Conservation (phyloP, 2,329 filamentous ascomycete genomes). For the Fusarium anguioides region DNA sequence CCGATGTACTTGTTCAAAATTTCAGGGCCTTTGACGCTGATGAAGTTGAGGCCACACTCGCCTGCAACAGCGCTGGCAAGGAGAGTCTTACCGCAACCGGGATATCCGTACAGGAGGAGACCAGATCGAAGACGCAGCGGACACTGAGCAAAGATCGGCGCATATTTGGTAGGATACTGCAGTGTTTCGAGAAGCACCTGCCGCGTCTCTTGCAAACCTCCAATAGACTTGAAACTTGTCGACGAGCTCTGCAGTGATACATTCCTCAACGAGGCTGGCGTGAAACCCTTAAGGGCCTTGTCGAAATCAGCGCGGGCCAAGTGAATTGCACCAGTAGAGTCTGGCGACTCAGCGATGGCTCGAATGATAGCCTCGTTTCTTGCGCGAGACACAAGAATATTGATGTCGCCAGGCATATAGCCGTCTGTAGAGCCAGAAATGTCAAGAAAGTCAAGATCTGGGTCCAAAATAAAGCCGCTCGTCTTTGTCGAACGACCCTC, state of each 20-base stretch:
- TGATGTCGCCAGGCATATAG: conserved; percentile 96
- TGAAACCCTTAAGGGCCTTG: conserved; percentile 88
- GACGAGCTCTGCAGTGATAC: conserved; percentile 93
- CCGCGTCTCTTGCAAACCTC: conserved; percentile 85
- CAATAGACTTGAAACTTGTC: conserved; percentile 92
- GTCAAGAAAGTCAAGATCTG: conserved; percentile 88
- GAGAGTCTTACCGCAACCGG: conserved; percentile 95
- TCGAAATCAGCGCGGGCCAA: conserved; percentile 83
- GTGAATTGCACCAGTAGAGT: conserved; percentile 63
- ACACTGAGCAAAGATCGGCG: conserved; percentile 96
- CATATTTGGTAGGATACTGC: conserved; percentile 97
- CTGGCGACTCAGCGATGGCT: conserved; percentile 69
- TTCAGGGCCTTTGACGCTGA: conserved; percentile 96
- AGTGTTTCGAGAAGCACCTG: conserved; percentile 94
- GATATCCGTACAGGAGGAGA: conserved; percentile 91
- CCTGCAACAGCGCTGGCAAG: conserved; percentile 97
- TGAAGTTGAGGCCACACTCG: conserved; percentile 98
- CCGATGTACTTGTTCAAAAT: conserved; percentile 99
- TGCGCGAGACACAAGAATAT: conserved; percentile 85
- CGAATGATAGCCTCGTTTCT: conserved; percentile 93
- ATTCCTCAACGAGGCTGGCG: conserved; percentile 91
- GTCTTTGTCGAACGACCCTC: conserved; percentile 49
- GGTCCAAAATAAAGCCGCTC: conserved; percentile 78
- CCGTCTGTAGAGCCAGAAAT: conserved; percentile 94
- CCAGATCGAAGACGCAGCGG: conserved; percentile 94